Base-by-base conservation (phyloP, 352 stramenopile species). In the Achlya hypogyna region DNA sequence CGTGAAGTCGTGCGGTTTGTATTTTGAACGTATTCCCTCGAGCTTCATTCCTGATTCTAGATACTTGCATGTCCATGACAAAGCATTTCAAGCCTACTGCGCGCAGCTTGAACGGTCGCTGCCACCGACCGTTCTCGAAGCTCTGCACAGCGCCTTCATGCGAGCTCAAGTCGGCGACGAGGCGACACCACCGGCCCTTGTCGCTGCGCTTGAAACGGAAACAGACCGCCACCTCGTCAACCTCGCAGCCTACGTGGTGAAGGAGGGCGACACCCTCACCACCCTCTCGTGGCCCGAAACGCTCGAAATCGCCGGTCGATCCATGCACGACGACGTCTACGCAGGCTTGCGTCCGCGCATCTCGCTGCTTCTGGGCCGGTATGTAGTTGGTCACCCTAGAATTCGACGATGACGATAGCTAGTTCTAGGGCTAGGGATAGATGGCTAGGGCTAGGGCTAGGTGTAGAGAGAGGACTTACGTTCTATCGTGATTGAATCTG, bases 331-430 rank as follows among this genome's bases (percentile, higher is more conserved):
- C 29, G 65, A 69, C 3, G 62, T 38, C 9, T 31, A 20, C 10
- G 35, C 35, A 0, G 25, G 69, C 25, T 59, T 91, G 18, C 63
- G 72, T 27, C 71, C 78, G 4, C 76, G 76, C 12, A 62, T 81
- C 25, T 78, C 83, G 51, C 60, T 88, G 5, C 74, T 89, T 23
- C 65, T 86, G 31, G 78, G 74, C 40, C 78, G 80, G 0, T 78
- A 40, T 16, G 58, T 18, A 18, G 16, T 14, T 54, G 5, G 49
- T 14, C 29, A 5, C 25, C 8, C 25, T 16, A 28, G 27, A 43
- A 16, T 12, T 14, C 35, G 25, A 43, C n/a, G n/a, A n/a, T n/a
- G n/a, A n/a, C n/a, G n/a, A n/a, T n/a, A n/a, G n/a, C n/a, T n/a
- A n/a, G n/a, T n/a, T n/a, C n/a, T n/a, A n/a, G n/a, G n/a, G n/a